A percentile compares a stretch with the other conserved stretches of the same genome.
These are phyloP conservation scores for Pythium apleroticum DNA, from an alignment of 352 stramenopile species.

Conservation along the genomic window DNA sequence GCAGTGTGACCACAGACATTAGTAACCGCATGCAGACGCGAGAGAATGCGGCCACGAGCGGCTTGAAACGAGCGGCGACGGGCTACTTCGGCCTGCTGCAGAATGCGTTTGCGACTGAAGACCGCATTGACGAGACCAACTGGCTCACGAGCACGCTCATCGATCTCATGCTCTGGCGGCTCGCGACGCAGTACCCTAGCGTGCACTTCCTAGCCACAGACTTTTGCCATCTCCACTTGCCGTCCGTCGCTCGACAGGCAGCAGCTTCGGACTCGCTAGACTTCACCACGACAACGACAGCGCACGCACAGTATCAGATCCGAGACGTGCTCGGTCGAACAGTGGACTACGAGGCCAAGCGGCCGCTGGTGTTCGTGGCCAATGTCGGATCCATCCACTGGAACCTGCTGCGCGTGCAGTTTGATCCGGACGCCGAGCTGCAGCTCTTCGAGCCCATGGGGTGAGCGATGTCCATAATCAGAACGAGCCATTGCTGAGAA, in stretches of 20 bases:
- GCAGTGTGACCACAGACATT: not conserved
- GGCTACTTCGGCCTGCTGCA: slow-evolving; percentile 41
- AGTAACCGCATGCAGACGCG: not conserved
- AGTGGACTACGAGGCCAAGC: slow-evolving; percentile 57
- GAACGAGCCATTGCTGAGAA: no score
- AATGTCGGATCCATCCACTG: slow-evolving; percentile 86
- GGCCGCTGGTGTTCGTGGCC: slow-evolving; percentile 79
- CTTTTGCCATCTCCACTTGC: slow-evolving; percentile 74
- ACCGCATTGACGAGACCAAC: slow-evolving; percentile 70
- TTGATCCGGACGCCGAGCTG: slow-evolving; percentile 58
- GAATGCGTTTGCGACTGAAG: slow-evolving; percentile 52
- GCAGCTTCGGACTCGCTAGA: not conserved
- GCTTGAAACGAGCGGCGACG: slow-evolving; percentile 3
- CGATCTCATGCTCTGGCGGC: slow-evolving; percentile 80
- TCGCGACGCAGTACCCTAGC: slow-evolving; percentile 65
- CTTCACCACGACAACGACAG: not conserved
- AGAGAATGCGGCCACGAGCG: not conserved
- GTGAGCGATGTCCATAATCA: no score
- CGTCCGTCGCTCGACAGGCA: slow-evolving; percentile 24
- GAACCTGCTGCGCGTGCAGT: slow-evolving; percentile 86
- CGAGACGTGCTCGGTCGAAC: slow-evolving; percentile 67
- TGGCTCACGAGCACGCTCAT: slow-evolving; percentile 87
- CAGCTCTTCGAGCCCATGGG: slow-evolving; percentile 91
- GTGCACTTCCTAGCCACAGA: slow-evolving; percentile 86
- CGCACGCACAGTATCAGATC: slow-evolving; percentile 36